Evolutionary conservation across 83 land plant genomes (phyloP), one percentile per base, ranked within the genome.

Genomic region (Thuja plicata): DNA sequence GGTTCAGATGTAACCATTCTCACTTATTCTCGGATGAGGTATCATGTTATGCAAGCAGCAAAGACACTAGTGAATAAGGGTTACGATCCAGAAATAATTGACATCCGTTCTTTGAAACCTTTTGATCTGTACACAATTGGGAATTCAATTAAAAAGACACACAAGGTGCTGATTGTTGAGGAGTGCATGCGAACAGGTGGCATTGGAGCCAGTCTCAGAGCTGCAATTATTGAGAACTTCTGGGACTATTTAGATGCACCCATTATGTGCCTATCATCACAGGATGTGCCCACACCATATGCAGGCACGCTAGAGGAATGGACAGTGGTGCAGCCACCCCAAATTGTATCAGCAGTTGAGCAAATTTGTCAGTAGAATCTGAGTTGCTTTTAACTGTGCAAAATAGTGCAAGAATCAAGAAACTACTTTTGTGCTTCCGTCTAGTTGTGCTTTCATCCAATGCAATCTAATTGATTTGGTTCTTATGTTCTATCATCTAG

Each of bases 161-260:
- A 97, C 86, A 91, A 94, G 17, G 98, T 97, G 89, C 91, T 97
- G 77, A 97, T 97, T 66, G 99, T 97, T 84, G 99, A 97, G 91
- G 99, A 97, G 90, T 97, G 99, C 94, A 97, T 97, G 99, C 78
- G 99, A 19, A 97, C 98, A 11, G 99, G 99, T 86, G 99, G 98
- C 0, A 97, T 97, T 89, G 99, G 99, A 70, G 96, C 99, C 21
- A 97, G 99, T 84, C 90, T 97, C 80, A 93, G 95, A 86, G 92
- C 99, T 8, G 98, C 99, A 10, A 97, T 97, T 50, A 94, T 93
- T 83, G 99, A 97, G 40, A 96, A 95, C 86, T 97, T 97, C 94
- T 93, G 93, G 93, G 99, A 97, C 74, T 94, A 95, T 73, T 91
- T 97, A 91, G 99, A 97, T 91, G 99, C 94, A 30, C 95, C 94